Evolutionary conservation across 2,329 filamentous ascomycete genomes (phyloP), one percentile per base, ranked within the genome.

Genomic region (Penicillium sp.): DNA sequence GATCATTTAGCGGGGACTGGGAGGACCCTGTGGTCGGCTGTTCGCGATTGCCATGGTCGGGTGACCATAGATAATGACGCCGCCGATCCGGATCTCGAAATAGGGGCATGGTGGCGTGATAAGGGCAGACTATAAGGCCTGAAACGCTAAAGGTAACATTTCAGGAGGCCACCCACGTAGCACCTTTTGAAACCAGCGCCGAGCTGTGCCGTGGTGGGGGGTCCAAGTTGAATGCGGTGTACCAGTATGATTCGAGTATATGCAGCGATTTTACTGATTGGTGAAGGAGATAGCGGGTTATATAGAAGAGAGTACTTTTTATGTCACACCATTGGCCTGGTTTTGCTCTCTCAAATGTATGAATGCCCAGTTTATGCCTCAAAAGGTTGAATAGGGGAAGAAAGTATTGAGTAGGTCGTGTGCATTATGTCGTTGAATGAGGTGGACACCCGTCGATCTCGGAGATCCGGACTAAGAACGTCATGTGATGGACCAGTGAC

Each of bases 41-140:
- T 48, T 64, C 54, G 48, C 33, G 49, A 19, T 60, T 43, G 21
- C 33, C 55, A 35, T 60, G 60, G 56, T 66, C 64, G 59, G 66
- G 64, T 38, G 67, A 69, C 69, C 67, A 67, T 49, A 56, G 58
- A 55, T 66, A 62, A 48, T 68, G 65, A 54, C 62, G 67, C 58
- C 69, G 69, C 60, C 64, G 69, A 67, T 77, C 67, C 12, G 69
- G 68, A 57, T 73, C 68, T 51, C 69, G 70, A 54, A 74, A 73
- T 38, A 73, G 70, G 53, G 72, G 72, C 72, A 74, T 74, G 50
- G 52, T 72, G 62, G 69, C 63, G 58, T 59, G 55, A 29, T 54
- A 43, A 54, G 53, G 57, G 50, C 40, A 54, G 49, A 52, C 53
- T 61, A 62, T 58, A 58, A 60, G 59, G 57, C 41, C 57, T 51